A percentile compares a stretch with the other conserved stretches of the same genome.
Evolutionary conservation across 306 rosid species (phyloP).

Genomic region (Canavalia ensiformis): DNA sequence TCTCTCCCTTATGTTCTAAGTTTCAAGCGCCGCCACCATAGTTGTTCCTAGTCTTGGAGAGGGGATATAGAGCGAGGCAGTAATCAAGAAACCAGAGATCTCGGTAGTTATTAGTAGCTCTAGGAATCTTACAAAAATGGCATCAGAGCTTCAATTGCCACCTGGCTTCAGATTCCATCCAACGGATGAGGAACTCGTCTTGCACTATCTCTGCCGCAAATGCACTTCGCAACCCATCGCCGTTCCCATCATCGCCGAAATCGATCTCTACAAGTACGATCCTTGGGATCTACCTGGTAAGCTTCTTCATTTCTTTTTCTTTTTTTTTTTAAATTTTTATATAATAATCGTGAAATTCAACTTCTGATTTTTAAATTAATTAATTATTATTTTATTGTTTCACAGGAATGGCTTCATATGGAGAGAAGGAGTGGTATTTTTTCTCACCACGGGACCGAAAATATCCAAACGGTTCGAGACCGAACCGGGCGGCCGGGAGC

Average conservation of each 20-base stretch:
- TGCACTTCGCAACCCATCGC: conserved; percentile 77
- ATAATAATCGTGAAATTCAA: not conserved
- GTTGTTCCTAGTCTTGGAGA: conserved; percentile 22
- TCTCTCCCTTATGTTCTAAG: conserved; percentile 63
- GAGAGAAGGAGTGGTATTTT: conserved; percentile 98
- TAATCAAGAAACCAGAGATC: not conserved
- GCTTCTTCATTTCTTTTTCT: not conserved
- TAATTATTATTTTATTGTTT: not conserved
- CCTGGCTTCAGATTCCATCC: conserved; percentile 98
- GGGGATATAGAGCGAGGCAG: not conserved
- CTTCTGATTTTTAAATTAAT: not conserved
- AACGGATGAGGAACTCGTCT: conserved; percentile 93
- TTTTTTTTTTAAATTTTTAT: not conserved
- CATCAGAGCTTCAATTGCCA: conserved; percentile 79
- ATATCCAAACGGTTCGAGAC: conserved; percentile 96
- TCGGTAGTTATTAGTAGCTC: not conserved
- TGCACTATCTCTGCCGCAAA: conserved; percentile 89
- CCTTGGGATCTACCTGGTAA: conserved; percentile 97
- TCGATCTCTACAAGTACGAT: conserved; percentile 84
- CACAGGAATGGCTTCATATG: conserved; percentile 72
- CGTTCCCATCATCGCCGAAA: conserved; percentile 89
- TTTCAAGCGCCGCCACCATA: conserved; percentile 82
- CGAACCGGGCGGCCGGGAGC: conserved; percentile 93
- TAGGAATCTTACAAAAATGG: conserved; percentile 40
- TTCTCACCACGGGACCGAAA: conserved; percentile 90